Base-by-base conservation (phyloP, 257 asterid genomes). In the Solanum sejunctum region DNA sequence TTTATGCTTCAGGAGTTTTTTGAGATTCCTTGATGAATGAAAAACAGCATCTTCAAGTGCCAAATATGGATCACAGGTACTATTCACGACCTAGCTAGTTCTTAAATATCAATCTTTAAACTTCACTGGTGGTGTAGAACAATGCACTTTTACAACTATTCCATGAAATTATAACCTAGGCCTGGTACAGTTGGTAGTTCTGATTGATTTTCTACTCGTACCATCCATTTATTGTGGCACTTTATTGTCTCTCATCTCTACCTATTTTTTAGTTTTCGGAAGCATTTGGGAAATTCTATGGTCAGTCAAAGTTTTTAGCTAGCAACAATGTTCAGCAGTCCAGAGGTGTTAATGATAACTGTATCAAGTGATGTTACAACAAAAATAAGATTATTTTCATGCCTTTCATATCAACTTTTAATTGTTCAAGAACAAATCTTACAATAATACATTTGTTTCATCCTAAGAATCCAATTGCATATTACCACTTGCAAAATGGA, bases 21-120 rank as follows among this genome's bases (percentile, higher is more conserved):
- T 95, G 89, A 95, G 97, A 91, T 95, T 93, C 86, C 98, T 97
- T 81, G 96, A 89, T 85, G 98, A 93, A 86, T 89, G 84, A 82
- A 94, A 91, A 85, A 36, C 89, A 84, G 87, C 88, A 41, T 82
- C 97, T 85, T 88, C 96, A 51, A 90, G 89, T 87, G 90, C 95
- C 67, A 95, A 92, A 90, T 91, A 92, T 92, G 92, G 97, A 84
- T 93, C 97, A 57, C 99, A 97, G 98, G 99, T 95, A 91, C 58
- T 45, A 4, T 77, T 16, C 47, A 69, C 41, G 78, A 9, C 21
- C 63, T 15, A 9, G 63, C 60, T 78, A 52, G 43, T 81, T 28
- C 15, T 6, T 73, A 82, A 82, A 82, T 32, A 39, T n/a, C 58
- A 47, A 21, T 43, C 7, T 77, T 41, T 21, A 55, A 12, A 45